These are phyloP conservation scores for Hypsizygus ulmarius DNA, from an alignment of 1,284 basidiomycete species.

Conservation along the genomic window DNA sequence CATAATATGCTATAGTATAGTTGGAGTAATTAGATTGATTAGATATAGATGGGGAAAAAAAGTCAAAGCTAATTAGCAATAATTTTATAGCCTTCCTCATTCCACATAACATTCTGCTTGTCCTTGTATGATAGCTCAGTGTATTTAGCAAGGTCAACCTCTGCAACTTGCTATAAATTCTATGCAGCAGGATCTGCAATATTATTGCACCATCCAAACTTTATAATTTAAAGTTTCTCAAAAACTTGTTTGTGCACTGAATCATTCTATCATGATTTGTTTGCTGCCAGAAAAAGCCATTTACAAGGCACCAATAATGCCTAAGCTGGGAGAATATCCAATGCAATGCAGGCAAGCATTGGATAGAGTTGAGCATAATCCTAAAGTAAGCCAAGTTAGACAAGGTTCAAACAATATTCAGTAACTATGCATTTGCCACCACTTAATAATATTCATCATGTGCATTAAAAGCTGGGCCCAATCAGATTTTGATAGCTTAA, in stretches of 20 bases:
- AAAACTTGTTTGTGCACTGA: constrained; percentile 12
- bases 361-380: constrained; percentile 15
- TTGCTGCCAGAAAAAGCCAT: constrained; percentile 15
- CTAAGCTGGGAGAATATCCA: constrained; percentile 17
- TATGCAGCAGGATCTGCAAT: constrained; percentile 13
- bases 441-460: constrained; percentile 18
- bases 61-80: too few relatives aligned
- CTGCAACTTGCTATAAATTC: constrained; percentile 7
- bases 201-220: constrained; percentile 14
- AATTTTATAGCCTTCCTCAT: too few relatives aligned
- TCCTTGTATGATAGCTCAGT: not conserved
- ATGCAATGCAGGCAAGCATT: constrained; percentile 18
- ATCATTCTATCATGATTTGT: constrained; percentile 13
- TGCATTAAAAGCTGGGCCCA: too few relatives aligned
- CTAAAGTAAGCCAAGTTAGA: constrained; percentile 2
- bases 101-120: not conserved
- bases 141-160: constrained; percentile 3
- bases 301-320: constrained; percentile 20
- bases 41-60: too few relatives aligned
- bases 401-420: too few relatives aligned
- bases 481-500: too few relatives aligned
- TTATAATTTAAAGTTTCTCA: constrained; percentile 19
- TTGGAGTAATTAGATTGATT: too few relatives aligned
- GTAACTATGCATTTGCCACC: constrained; percentile 17
- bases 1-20: too few relatives aligned